phyloP scores from a whole-genome alignment of 306 rosid genomes.

The Medicago arabica region DNA sequence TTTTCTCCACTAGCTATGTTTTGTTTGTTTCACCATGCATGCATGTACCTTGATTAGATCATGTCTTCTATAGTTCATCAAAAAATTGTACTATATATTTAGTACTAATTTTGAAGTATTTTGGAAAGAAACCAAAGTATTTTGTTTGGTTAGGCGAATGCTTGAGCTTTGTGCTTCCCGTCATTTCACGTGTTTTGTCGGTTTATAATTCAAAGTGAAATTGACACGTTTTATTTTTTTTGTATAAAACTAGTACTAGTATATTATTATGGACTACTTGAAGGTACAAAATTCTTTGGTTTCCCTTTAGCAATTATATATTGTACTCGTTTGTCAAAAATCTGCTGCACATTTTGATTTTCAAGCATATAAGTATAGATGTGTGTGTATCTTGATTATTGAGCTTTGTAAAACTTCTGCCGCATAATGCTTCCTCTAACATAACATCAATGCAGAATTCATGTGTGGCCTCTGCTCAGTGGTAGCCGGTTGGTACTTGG shows the following conservation, averaged over 20 bases:
- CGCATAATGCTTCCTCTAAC: conserved; percentile 41
- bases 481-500: conserved; percentile 2
- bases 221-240: conserved; percentile 33
- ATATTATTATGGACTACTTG: conserved; percentile 14
- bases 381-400: conserved; percentile 29
- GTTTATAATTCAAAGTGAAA: conserved; percentile 44
- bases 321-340: conserved; percentile 24
- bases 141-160: conserved; percentile 55
- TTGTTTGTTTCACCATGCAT: conserved; percentile 41
- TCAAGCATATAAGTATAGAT: background rate
- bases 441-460: conserved; percentile 32
- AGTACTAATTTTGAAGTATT: background rate
- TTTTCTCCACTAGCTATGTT: conserved; percentile 34
- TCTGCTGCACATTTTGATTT: conserved; percentile 34
- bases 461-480: conserved; percentile 32
- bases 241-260: conserved; percentile 12
- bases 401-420: conserved; percentile 33
- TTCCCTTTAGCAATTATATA: conserved; percentile 19
- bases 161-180: conserved; percentile 61
- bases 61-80: conserved; percentile 49
- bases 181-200: conserved; percentile 65
- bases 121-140: conserved; percentile 27
- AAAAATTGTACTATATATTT: conserved; percentile 18
- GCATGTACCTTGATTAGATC: conserved; percentile 53
- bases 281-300: conserved; percentile 39